phyloP scores from a whole-genome alignment of 2,329 filamentous ascomycete species.

The Parastagonospora avenae region DNA sequence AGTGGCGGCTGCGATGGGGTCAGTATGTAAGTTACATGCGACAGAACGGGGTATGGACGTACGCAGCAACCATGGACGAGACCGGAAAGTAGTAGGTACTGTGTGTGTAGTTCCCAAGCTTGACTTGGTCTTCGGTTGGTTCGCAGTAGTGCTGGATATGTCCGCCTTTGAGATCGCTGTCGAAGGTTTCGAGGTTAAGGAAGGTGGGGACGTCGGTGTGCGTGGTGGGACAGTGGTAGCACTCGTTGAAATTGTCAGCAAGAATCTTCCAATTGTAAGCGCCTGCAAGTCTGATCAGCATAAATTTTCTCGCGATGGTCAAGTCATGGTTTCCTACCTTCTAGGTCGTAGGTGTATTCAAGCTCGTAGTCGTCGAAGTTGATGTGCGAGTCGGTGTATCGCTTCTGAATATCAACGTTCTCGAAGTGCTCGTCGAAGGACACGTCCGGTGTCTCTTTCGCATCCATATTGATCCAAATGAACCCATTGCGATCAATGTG shows the following conservation, averaged over 20 bases:
- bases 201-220: slow-evolving; percentile 63
- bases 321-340: neutral
- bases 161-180: slow-evolving; percentile 24
- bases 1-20: slow-evolving; percentile 45
- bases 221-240: slow-evolving; percentile 65
- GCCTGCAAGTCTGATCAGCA: neutral
- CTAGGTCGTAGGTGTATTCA: slow-evolving; percentile 30
- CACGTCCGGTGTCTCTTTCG: slow-evolving; percentile 18
- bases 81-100: slow-evolving; percentile 37
- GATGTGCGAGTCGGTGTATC: slow-evolving; percentile 14
- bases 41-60: slow-evolving; percentile 1
- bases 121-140: slow-evolving; percentile 23
- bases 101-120: slow-evolving; percentile 23
- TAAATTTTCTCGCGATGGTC: neutral
- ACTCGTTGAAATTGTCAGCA: slow-evolving; percentile 68
- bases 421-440: slow-evolving; percentile 27
- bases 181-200: slow-evolving; percentile 61
- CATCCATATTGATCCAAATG: slow-evolving; percentile 41
- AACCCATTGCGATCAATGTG: slow-evolving; percentile 34
- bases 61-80: slow-evolving; percentile 26
- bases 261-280: slow-evolving; percentile 36
- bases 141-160: slow-evolving; percentile 34
- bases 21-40: neutral
- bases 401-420: slow-evolving; percentile 28
- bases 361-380: slow-evolving; percentile 29